Evolutionary conservation across 1,139 yeast genomes (phyloP).

Genomic region (Magnusiomyces tetraspermus): DNA sequence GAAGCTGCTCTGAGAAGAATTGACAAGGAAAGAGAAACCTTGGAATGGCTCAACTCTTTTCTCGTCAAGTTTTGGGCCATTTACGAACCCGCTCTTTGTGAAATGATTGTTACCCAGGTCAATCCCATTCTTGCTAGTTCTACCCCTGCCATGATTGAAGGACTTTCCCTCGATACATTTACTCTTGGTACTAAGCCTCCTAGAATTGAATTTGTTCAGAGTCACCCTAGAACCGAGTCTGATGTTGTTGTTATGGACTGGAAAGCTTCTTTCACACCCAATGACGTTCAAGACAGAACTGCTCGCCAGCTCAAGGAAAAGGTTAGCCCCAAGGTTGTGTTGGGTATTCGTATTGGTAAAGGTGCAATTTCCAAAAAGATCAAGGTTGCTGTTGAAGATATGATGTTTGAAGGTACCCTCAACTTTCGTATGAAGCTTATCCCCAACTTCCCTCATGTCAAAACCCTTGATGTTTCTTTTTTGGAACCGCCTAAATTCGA

Average conservation of each 20-base stretch:
- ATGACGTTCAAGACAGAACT: slow-evolving; percentile 71
- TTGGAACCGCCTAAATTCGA: slow-evolving; percentile 83
- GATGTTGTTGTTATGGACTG: slow-evolving; percentile 95
- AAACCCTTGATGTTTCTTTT: slow-evolving; percentile 76
- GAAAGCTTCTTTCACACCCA: slow-evolving; percentile 86
- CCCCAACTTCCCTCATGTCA: slow-evolving; percentile 83
- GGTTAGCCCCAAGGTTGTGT: slow-evolving; percentile 63
- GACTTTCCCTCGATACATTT: slow-evolving; percentile 76
- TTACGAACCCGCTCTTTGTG: slow-evolving; percentile 80
- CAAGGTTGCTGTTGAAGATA: slow-evolving; percentile 37
- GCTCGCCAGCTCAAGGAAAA: slow-evolving; percentile 72
- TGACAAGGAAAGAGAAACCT: slow-evolving; percentile 81
- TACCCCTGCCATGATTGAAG: slow-evolving; percentile 73
- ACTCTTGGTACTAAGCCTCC: slow-evolving; percentile 95
- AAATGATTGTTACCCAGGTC: slow-evolving; percentile 73
- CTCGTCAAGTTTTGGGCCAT: slow-evolving; percentile 85
- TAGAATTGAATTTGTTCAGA: slow-evolving; percentile 78
- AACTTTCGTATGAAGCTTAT: slow-evolving; percentile 84
- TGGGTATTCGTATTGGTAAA: slow-evolving; percentile 35
- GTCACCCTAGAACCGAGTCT: slow-evolving; percentile 75
- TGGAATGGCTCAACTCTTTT: slow-evolving; percentile 90
- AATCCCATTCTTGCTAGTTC: slow-evolving; percentile 69
- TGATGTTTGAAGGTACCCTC: slow-evolving; percentile 56
- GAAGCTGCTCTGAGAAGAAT: slow-evolving; percentile 71
- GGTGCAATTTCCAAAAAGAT: slow-evolving; percentile 34